Evolutionary conservation across 2,329 filamentous ascomycete genomes (phyloP).

Genomic region (Phoma sp.): DNA sequence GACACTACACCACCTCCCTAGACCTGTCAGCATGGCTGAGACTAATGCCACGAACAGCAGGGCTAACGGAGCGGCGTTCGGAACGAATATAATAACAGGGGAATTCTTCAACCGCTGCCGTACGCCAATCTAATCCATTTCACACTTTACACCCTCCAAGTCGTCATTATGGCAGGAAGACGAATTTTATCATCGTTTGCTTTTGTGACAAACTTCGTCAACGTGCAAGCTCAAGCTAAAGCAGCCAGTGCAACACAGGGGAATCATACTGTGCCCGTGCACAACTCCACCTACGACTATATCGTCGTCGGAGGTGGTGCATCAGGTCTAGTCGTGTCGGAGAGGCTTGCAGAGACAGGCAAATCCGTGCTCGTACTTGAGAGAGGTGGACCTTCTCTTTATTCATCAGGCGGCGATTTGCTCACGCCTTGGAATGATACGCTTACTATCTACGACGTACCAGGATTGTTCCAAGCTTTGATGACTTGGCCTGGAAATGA

Average conservation of each 20-base stretch:
- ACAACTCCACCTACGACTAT: slow-evolving; percentile 49
- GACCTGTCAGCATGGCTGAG: too few species aligned
- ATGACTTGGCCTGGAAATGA: slow-evolving; percentile 43
- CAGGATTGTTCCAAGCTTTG: slow-evolving; percentile 25
- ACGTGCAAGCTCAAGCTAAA: too few species aligned
- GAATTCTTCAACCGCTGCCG: background rate
- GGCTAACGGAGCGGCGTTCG: too few species aligned
- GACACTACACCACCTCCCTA: too few species aligned
- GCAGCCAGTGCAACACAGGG: too few species aligned
- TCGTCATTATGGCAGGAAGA: too few species aligned
- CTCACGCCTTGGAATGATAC: slow-evolving; percentile 33
- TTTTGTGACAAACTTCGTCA: too few species aligned
- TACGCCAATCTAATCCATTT: too few species aligned
- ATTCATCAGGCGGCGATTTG: slow-evolving; percentile 39
- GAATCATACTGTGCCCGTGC: background rate
- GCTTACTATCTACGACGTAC: slow-evolving; percentile 34
- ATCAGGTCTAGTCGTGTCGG: slow-evolving; percentile 47
- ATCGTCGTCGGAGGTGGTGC: slow-evolving; percentile 51
- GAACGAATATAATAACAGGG: too few species aligned
- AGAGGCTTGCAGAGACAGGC: slow-evolving; percentile 48
- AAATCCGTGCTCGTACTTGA: slow-evolving; percentile 50
- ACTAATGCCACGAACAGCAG: too few species aligned
- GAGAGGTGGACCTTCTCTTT: slow-evolving; percentile 47
- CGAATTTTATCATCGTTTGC: too few species aligned
- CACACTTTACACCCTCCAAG: too few species aligned